A percentile compares a stretch with the other conserved stretches of the same genome.
These are phyloP conservation scores for Colletotrichum spinosum DNA, from an alignment of 2,329 filamentous ascomycete species.

Conservation along the genomic window DNA sequence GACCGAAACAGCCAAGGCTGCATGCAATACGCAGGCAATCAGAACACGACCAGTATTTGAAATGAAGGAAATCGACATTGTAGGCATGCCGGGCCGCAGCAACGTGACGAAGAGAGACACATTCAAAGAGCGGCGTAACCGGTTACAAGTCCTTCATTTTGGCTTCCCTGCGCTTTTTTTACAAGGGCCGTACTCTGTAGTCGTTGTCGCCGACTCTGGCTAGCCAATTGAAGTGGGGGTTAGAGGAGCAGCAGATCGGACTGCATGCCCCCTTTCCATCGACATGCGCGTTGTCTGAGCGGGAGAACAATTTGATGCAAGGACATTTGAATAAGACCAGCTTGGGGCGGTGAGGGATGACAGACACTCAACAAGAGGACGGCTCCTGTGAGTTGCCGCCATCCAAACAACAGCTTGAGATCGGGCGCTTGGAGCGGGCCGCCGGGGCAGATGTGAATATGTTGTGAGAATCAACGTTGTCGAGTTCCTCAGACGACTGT, in stretches of 20 bases:
- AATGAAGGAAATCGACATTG: slow-evolving; percentile 4
- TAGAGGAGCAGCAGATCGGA: slow-evolving; percentile 16
- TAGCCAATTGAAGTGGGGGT: slow-evolving; percentile 13
- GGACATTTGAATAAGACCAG: background rate
- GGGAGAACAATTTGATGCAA: background rate
- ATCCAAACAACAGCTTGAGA: slow-evolving; percentile 15
- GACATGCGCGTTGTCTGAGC: background rate
- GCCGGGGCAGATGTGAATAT: background rate
- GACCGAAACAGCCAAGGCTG: slow-evolving; percentile 33
- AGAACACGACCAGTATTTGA: slow-evolving; percentile 6
- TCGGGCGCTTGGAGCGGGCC: slow-evolving; percentile 6
- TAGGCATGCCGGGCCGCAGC: slow-evolving; percentile 19
- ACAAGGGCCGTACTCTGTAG: background rate
- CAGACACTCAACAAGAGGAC: background rate
- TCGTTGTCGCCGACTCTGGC: slow-evolving; percentile 9
- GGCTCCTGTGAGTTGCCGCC: slow-evolving; percentile 1
- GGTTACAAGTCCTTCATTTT: slow-evolving; percentile 15
- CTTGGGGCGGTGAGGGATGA: background rate
- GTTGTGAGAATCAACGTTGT: background rate
- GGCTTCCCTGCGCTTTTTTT: background rate
- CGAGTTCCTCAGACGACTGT: slow-evolving; percentile 1
- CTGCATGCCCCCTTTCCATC: slow-evolving; percentile 6
- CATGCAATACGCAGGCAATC: slow-evolving; percentile 23
- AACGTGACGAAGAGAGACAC: slow-evolving; percentile 4
- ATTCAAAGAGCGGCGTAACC: background rate